Conservation (phyloP, 257 asterid genomes). For the Nicotiana tabacum region DNA sequence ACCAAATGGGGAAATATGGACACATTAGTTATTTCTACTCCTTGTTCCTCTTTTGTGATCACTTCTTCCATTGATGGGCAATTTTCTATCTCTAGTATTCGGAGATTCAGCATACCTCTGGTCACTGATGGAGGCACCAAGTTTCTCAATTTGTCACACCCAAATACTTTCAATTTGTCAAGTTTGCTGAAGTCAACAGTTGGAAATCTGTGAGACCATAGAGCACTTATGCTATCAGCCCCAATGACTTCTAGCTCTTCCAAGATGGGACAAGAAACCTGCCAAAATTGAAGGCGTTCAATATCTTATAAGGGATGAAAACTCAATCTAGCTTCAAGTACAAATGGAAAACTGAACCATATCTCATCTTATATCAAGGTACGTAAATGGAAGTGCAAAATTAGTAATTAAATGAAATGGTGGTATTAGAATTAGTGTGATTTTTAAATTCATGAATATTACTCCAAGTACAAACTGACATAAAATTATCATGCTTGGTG, state of each 20-base stretch:
- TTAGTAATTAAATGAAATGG: too few species aligned
- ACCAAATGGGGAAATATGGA: neutral
- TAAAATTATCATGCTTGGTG: too few species aligned
- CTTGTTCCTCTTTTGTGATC: neutral
- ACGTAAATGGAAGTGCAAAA: too few species aligned
- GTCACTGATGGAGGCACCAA: neutral
- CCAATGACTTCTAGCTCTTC: neutral
- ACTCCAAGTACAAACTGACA: too few species aligned
- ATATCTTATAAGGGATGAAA: too few species aligned
- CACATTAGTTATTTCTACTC: neutral
- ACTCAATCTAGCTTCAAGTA: too few species aligned
- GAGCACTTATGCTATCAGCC: neutral
- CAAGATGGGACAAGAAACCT: neutral
- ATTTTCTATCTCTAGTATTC: neutral
- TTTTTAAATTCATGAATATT: too few species aligned
- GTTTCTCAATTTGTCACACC: neutral
- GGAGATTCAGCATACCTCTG: neutral
- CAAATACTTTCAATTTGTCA: neutral
- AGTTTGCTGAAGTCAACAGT: neutral
- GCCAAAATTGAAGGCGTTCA: neutral
- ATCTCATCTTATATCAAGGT: too few species aligned
- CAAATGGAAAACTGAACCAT: neutral
- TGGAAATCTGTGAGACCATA: neutral
- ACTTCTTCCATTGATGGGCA: neutral
- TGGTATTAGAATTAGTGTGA: too few species aligned